Conservation (phyloP, 2,329 filamentous ascomycete genomes). For the Coleophoma cylindrospora region DNA sequence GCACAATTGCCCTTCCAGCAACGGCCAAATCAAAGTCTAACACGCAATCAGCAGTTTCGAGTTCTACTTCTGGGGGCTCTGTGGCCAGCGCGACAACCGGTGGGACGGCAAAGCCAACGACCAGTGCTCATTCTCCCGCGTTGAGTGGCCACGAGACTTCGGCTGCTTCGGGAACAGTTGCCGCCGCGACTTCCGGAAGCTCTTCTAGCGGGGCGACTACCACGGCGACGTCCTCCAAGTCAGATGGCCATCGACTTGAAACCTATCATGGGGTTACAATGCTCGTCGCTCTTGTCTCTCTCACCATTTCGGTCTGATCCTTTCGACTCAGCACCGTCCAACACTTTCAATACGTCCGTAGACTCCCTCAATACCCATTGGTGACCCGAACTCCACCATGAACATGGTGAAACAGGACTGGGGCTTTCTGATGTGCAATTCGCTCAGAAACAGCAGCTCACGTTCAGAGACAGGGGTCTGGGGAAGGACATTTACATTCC, state of each 20-base stretch:
- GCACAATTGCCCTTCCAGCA: not conserved
- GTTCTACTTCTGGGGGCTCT: slow-evolving; percentile 11
- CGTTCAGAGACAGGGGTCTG: not conserved
- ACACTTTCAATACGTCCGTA: no score
- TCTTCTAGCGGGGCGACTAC: slow-evolving; percentile 1
- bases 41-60: slow-evolving; percentile 29
- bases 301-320: not conserved
- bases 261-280: slow-evolving; percentile 1
- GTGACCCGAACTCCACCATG: no score
- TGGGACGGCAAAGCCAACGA: slow-evolving; percentile 6
- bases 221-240: slow-evolving; percentile 1
- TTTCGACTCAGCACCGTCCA: no score
- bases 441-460: no score
- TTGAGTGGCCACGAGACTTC: slow-evolving; percentile 32
- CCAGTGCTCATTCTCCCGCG: slow-evolving; percentile 18
- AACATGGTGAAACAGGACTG: no score
- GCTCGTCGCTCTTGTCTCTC: slow-evolving; percentile 1
- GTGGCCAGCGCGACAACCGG: slow-evolving; percentile 16
- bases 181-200: not conserved
- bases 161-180: slow-evolving; percentile 14
- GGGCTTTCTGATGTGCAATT: no score
- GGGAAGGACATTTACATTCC: not conserved
- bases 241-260: not conserved
- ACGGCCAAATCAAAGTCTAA: slow-evolving; percentile 9
- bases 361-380: no score